Evolutionary conservation across 495 filamentous ascomycete genomes (phyloP).

Genomic region (Penicillium cataractarum): DNA sequence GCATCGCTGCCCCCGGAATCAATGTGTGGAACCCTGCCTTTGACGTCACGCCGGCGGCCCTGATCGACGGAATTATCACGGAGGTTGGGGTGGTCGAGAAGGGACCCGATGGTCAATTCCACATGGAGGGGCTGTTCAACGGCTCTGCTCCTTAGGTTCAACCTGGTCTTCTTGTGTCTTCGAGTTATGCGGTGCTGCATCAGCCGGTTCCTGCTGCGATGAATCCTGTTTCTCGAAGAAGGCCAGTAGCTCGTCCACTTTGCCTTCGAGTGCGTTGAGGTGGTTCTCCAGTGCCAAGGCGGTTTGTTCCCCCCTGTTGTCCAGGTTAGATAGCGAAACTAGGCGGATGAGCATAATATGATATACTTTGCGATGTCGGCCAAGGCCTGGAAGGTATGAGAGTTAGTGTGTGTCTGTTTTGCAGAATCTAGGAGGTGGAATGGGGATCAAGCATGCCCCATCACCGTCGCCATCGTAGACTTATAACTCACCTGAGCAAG

Average conservation of each 20-base stretch:
- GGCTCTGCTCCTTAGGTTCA: constrained; percentile 18
- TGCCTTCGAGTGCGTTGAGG: constrained; percentile 55
- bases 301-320: constrained; percentile 56
- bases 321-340: constrained; percentile 14
- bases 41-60: constrained; percentile 81
- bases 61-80: constrained; percentile 94
- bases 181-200: constrained; percentile 1
- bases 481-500: constrained; percentile 10
- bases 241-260: constrained; percentile 61
- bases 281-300: constrained; percentile 60
- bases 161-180: constrained; percentile 17
- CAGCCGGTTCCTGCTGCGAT: background rate
- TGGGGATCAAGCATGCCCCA: background rate
- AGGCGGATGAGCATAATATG: background rate
- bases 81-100: constrained; percentile 88
- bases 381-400: background rate
- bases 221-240: constrained; percentile 38
- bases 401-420: background rate
- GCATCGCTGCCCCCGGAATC: constrained; percentile 80
- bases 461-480: background rate
- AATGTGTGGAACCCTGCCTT: constrained; percentile 95
- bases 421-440: background rate
- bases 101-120: constrained; percentile 70
- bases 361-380: constrained; percentile 16
- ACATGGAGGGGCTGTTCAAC: constrained; percentile 62